These are phyloP conservation scores for Rostrohypoxylon terebratum DNA, from an alignment of 495 filamentous ascomycete genomes.

Conservation along the genomic window DNA sequence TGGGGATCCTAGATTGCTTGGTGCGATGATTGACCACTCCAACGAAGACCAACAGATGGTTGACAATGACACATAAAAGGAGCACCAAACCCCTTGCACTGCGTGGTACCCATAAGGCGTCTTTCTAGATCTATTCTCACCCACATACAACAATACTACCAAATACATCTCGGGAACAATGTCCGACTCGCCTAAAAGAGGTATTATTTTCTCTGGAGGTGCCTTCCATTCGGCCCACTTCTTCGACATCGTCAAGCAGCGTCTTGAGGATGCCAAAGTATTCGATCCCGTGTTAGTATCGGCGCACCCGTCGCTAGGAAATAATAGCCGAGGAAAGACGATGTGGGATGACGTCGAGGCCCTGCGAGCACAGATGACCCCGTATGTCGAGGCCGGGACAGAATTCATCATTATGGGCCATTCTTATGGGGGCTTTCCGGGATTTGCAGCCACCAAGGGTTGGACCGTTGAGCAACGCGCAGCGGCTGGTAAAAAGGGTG, in stretches of 20 bases:
- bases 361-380: constrained; percentile 41
- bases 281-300: constrained; percentile 2
- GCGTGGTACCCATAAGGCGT: background rate
- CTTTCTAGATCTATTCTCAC: background rate
- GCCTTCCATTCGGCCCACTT: constrained; percentile 9
- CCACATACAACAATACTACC: background rate
- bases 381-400: constrained; percentile 46
- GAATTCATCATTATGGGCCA: constrained; percentile 47
- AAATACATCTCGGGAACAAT: background rate
- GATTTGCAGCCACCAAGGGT: constrained; percentile 36
- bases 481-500: constrained; percentile 47
- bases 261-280: background rate
- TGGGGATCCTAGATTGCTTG: background rate
- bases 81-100: background rate
- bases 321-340: background rate
- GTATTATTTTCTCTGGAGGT: constrained; percentile 6
- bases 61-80: background rate
- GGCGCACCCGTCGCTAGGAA: constrained; percentile 8
- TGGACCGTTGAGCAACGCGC: constrained; percentile 46
- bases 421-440: constrained; percentile 47
- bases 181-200: background rate
- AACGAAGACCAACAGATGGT: too few species aligned
- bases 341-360: constrained; percentile 25
- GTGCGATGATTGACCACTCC: background rate
- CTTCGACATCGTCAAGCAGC: constrained; percentile 5